A percentile compares a stretch with the other conserved stretches of the same genome.
These are phyloP conservation scores for Camelina hispida DNA, from an alignment of 345 rosid species.

Conservation along the genomic window DNA sequence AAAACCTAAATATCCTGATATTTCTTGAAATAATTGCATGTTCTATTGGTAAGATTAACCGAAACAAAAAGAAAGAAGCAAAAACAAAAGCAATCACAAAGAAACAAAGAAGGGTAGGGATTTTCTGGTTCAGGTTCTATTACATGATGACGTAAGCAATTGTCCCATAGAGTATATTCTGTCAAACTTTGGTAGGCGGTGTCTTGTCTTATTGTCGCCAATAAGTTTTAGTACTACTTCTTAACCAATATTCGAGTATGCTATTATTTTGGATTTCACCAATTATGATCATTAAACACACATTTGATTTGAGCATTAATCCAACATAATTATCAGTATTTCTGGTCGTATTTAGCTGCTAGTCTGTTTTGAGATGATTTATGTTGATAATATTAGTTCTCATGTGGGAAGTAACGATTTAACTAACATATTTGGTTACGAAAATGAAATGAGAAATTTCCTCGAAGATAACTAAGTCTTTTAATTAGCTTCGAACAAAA, in stretches of 20 bases:
- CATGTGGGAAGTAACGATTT: neutral
- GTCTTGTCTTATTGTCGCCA: constrained; percentile 35
- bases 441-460: constrained; percentile 4
- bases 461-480: neutral
- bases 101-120: constrained; percentile 41
- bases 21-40: constrained; percentile 25
- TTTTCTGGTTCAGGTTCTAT: constrained; percentile 45
- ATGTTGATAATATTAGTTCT: neutral
- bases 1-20: constrained; percentile 8
- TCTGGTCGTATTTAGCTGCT: constrained; percentile 32
- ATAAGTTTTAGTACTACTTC: neutral
- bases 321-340: neutral
- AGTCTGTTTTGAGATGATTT: constrained; percentile 10
- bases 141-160: constrained; percentile 29
- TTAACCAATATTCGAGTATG: neutral
- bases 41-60: constrained; percentile 15
- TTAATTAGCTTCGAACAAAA: constrained; percentile 4
- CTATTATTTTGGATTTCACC: neutral
- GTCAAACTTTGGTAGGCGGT: constrained; percentile 37
- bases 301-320: constrained; percentile 23
- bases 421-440: too few species aligned
- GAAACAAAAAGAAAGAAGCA: neutral
- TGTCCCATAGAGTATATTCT: constrained; percentile 30
- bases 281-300: constrained; percentile 4
- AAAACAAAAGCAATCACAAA: constrained; percentile 20